Percentiles rank a stretch among this genome's conserved stretches.
Conservation (phyloP, 106 monocot species). For the Apostasia shenzhenica region DNA sequence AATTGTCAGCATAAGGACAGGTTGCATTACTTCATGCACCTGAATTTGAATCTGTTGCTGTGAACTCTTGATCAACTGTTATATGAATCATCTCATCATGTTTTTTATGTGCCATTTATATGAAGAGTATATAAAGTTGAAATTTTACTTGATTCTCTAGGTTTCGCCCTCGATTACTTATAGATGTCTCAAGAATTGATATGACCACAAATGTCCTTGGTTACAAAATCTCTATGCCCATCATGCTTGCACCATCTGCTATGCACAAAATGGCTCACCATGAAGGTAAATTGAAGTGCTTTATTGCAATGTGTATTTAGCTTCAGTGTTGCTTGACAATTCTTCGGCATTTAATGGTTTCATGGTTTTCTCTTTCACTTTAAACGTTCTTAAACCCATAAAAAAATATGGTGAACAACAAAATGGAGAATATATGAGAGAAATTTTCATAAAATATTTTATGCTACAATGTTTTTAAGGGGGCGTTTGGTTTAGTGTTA, state of each 20-base stretch:
- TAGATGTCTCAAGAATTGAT: slow-evolving; percentile 82
- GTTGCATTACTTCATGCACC: not conserved
- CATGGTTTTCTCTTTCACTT: too few species aligned
- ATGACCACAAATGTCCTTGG: slow-evolving; percentile 69
- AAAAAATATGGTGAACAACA: too few species aligned
- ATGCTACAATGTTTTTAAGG: too few species aligned
- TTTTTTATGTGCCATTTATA: not conserved
- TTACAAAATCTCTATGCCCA: slow-evolving; percentile 89
- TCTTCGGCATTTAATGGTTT: too few species aligned
- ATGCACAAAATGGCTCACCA: slow-evolving; percentile 90
- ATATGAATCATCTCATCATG: not conserved
- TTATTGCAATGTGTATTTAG: too few species aligned
- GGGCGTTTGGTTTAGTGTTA: too few species aligned
- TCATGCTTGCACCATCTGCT: slow-evolving; percentile 88
- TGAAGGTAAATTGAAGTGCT: slow-evolving; percentile 36
- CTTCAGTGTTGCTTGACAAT: too few species aligned
- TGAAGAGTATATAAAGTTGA: not conserved
- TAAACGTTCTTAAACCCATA: too few species aligned
- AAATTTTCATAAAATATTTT: too few species aligned
- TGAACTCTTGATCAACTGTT: not conserved
- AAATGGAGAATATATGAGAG: too few species aligned
- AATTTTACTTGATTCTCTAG: slow-evolving; percentile 11
- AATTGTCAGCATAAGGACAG: not conserved
- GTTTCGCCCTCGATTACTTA: slow-evolving; percentile 78
- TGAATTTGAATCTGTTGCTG: not conserved